A percentile compares a stretch with the other conserved stretches of the same genome.
Evolutionary conservation across 2,329 filamentous ascomycete species (phyloP).

Genomic region (Aureobasidium pullulans): DNA sequence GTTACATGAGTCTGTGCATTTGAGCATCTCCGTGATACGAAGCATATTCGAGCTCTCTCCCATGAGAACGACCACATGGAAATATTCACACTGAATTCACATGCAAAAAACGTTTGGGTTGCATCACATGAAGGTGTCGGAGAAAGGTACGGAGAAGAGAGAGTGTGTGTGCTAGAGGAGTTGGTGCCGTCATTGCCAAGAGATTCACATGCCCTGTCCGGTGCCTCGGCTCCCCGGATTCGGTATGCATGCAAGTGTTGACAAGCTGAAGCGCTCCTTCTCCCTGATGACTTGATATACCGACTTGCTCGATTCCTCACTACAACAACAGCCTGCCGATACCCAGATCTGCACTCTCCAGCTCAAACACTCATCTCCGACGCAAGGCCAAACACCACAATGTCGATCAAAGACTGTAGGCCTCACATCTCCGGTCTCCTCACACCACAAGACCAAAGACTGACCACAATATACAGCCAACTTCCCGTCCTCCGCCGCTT

Average conservation of each 20-base stretch:
- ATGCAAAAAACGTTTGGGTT: neutral
- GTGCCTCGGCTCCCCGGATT: conserved; percentile 6
- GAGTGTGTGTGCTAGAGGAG: neutral
- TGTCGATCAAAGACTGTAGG: conserved; percentile 8
- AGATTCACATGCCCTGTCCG: neutral
- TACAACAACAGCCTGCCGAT: neutral
- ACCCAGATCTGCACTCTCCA: neutral
- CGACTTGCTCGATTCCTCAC: neutral
- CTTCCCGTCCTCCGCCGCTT: conserved; percentile 85
- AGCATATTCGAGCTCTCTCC: too few species aligned
- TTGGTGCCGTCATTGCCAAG: conserved; percentile 5
- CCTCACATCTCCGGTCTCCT: neutral
- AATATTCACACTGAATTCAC: neutral
- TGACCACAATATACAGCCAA: neutral
- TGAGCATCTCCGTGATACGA: too few species aligned
- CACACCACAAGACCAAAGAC: neutral
- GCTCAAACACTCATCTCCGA: neutral
- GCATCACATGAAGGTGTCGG: neutral
- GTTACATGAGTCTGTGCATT: too few species aligned
- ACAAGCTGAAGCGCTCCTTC: neutral
- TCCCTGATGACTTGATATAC: neutral
- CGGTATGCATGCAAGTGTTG: neutral
- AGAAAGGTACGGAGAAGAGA: neutral
- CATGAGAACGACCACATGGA: too few species aligned
- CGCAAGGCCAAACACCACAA: neutral